A percentile compares a stretch with the other conserved stretches of the same genome.
phyloP scores from a whole-genome alignment of 2,329 filamentous ascomycete genomes.

The Thelonectria olida region DNA sequence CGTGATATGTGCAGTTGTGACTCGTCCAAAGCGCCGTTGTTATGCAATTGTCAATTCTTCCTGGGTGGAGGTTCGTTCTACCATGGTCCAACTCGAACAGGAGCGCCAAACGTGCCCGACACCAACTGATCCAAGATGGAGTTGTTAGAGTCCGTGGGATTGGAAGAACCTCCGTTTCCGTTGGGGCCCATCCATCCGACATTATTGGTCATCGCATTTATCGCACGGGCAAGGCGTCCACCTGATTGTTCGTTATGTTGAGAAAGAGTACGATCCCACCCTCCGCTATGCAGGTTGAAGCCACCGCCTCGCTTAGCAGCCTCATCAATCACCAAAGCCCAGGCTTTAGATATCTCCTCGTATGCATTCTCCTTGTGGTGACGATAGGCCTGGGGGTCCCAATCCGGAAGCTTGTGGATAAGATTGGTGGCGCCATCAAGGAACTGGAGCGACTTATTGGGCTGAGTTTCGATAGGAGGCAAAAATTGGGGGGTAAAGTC shows the following conservation, averaged over 20 bases:
- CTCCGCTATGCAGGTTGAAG: conserved; percentile 86
- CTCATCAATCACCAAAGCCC: conserved; percentile 90
- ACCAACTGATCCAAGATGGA: conserved; percentile 72
- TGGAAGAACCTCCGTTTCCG: conserved; percentile 34
- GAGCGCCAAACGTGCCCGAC: conserved; percentile 66
- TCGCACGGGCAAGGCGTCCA: conserved; percentile 81
- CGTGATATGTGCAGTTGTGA: conserved; percentile 44
- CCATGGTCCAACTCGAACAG: conserved; percentile 71
- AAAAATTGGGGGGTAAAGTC: conserved; percentile 97
- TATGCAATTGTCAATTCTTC: conserved; percentile 38
- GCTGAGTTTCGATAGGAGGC: conserved; percentile 86
- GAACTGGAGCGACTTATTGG: conserved; percentile 84
- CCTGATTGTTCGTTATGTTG: conserved; percentile 90
- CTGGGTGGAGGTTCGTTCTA: conserved; percentile 43
- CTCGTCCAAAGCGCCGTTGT: conserved; percentile 34
- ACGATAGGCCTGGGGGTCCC: conserved; percentile 88
- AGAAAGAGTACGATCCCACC: conserved; percentile 88
- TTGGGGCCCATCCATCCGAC: conserved; percentile 78
- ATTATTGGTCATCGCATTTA: conserved; percentile 77
- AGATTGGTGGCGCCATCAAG: conserved; percentile 90
- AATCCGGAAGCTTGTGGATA: conserved; percentile 88
- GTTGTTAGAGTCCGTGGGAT: conserved; percentile 54
- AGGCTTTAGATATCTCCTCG: conserved; percentile 93
- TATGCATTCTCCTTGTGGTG: conserved; percentile 96
- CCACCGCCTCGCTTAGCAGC: conserved; percentile 91